These are phyloP conservation scores for Podaxis mareebaensis DNA, from an alignment of 768 basidiomycete species.

Conservation along the genomic window DNA sequence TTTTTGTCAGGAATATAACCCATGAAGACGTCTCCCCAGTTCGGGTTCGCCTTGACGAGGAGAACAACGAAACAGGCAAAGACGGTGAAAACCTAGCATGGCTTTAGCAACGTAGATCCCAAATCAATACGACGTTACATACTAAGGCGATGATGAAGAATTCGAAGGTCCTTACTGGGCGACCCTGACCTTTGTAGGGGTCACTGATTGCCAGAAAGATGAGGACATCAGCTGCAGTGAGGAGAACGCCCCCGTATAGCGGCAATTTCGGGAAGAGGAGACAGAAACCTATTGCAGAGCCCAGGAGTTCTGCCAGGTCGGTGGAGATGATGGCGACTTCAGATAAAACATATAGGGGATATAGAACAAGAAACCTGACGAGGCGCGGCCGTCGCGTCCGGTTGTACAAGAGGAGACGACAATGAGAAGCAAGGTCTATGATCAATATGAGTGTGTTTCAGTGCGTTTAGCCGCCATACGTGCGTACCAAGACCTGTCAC, in stretches of 20 bases:
- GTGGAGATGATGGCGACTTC: slow-evolving; percentile 69
- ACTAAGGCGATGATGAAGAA: slow-evolving; percentile 53
- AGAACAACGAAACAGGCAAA: slow-evolving; percentile 69
- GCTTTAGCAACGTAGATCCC: slow-evolving; percentile 21
- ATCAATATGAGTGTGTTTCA: background rate
- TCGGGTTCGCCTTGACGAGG: slow-evolving; percentile 58
- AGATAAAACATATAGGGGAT: slow-evolving; percentile 53
- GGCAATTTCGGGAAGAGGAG: slow-evolving; percentile 61
- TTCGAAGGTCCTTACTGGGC: slow-evolving; percentile 63
- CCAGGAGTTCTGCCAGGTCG: slow-evolving; percentile 69
- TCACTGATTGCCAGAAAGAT: slow-evolving; percentile 63
- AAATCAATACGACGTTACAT: slow-evolving; percentile 28
- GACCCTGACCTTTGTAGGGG: slow-evolving; percentile 49
- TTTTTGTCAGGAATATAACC: slow-evolving; percentile 66
- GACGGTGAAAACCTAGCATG: slow-evolving; percentile 51
- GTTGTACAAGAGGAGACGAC: slow-evolving; percentile 54
- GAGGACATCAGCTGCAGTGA: slow-evolving; percentile 61
- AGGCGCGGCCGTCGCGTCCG: slow-evolving; percentile 48
- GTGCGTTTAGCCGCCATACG: background rate
- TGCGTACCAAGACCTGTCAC: slow-evolving; percentile 61
- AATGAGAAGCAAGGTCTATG: slow-evolving; percentile 60
- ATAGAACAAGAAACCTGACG: slow-evolving; percentile 48
- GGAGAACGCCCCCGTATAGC: slow-evolving; percentile 54
- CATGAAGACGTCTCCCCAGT: slow-evolving; percentile 66
- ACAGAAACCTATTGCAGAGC: slow-evolving; percentile 70